Base-by-base conservation (phyloP, 441 rosid species). In the Erodium moschatum region DNA sequence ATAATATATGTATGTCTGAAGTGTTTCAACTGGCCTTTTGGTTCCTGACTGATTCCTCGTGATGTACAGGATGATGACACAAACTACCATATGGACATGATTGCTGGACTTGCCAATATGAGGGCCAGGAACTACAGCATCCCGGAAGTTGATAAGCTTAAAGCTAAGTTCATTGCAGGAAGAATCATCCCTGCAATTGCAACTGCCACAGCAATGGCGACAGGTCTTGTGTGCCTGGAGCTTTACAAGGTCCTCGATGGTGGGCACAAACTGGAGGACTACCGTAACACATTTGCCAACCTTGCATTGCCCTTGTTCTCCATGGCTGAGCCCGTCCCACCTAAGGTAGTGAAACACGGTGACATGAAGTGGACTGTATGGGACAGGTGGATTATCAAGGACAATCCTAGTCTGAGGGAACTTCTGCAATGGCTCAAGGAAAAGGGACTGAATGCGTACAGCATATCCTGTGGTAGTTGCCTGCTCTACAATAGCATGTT, bases 171-270 rank as follows among this genome's bases (percentile, higher is more conserved):
- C 54, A 92, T 92, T 33, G 98, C 97, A 15, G 98, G 98, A 71
- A 85, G 98, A 72, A 92, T 92, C 70, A 92, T 92, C 62, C 98
- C 98, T 46, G 98, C 97, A 20, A 90, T 92, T 65, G 98, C 98
- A 33, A 92, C 98, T 15, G 85, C 98, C 61, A 92, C 97, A 5
- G 96, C 98, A 65, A 85, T 92, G 98, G 98, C 97, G 35, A 90
- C 98, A 0, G 98, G 98, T 58, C 83, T 92, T 16, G 98, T 92
- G 69, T 92, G 97, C 71, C 85, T 92, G 48, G 98, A 92, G 81
- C 89, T 92, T 5, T 92, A 92, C 78, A 92, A 92, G 84, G 98
- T 86, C 68, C 86, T 92, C 31, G 84, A 76, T 42, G 92, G 86
- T 24, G 87, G 86, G 18, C 98, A 87, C 82, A 82, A 84, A 77